These are phyloP conservation scores for Penicillium sp. DNA, from an alignment of 2,329 filamentous ascomycete genomes.

Conservation along the genomic window DNA sequence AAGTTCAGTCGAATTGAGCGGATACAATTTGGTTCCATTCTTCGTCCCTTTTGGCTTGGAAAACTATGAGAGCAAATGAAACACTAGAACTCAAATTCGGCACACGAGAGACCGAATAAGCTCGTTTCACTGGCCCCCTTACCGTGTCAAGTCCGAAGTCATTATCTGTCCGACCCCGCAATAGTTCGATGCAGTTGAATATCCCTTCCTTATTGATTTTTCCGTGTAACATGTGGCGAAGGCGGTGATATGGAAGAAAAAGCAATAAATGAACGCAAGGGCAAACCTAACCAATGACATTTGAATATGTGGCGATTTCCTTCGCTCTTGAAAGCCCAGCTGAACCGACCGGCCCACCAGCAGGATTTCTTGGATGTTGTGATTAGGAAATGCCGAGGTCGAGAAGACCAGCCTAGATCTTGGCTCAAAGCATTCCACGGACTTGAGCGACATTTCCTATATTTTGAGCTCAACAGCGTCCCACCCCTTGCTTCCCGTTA, in stretches of 20 bases:
- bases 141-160: background rate
- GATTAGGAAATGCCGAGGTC: background rate
- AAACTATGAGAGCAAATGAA: background rate
- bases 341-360: background rate
- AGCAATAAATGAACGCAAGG: background rate
- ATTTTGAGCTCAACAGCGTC: background rate
- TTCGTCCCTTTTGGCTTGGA: background rate
- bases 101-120: background rate
- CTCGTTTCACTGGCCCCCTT: background rate
- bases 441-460: background rate
- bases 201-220: background rate
- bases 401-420: background rate
- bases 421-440: background rate
- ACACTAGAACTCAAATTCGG: background rate
- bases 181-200: background rate
- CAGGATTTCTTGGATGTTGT: background rate
- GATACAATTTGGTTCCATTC: background rate
- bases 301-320: background rate
- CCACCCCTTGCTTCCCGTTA: background rate
- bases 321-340: background rate
- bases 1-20: background rate
- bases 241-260: background rate
- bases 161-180: background rate
- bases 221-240: background rate
- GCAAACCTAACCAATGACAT: background rate